These are phyloP conservation scores for Spergularia azorica DNA, from an alignment of 179 eudicot genomes.

Conservation along the genomic window DNA sequence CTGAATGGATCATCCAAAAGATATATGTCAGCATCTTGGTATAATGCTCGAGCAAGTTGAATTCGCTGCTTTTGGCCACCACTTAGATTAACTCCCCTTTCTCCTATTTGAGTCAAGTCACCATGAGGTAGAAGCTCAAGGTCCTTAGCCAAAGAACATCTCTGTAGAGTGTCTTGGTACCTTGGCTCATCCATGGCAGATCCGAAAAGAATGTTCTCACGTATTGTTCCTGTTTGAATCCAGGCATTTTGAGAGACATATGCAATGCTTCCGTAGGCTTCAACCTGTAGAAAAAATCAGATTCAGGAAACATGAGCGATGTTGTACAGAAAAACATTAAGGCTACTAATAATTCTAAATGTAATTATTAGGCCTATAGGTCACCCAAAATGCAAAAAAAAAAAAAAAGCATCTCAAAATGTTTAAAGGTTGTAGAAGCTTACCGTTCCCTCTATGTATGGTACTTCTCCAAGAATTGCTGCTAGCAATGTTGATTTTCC, in stretches of 20 bases:
- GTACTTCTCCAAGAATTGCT: conserved; percentile 74
- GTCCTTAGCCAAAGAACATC: conserved; percentile 67
- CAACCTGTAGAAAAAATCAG: conserved; percentile 40
- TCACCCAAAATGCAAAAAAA: no score
- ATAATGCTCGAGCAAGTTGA: conserved; percentile 80
- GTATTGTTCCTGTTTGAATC: conserved; percentile 82
- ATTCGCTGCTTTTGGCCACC: conserved; percentile 87
- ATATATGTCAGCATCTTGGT: conserved; percentile 78
- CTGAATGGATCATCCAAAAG: conserved; percentile 89
- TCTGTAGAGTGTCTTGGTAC: conserved; percentile 65
- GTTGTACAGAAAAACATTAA: no score
- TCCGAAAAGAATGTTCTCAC: conserved; percentile 71
- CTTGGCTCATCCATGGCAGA: conserved; percentile 46
- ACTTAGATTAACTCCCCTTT: conserved; percentile 83
- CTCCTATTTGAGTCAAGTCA: conserved; percentile 81
- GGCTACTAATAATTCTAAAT: no score
- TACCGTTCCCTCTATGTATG: conserved; percentile 62
- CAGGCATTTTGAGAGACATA: conserved; percentile 86
- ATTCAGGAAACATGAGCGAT: no score
- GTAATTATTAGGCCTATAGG: no score
- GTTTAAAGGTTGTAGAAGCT: conserved; percentile 23
- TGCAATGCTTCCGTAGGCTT: conserved; percentile 58
- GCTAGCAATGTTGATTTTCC: conserved; percentile 69
- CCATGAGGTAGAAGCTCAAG: conserved; percentile 66
- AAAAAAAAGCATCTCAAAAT: background rate